phyloP scores from a whole-genome alignment of 2,329 filamentous ascomycete species.

The Parastagonospora nodorum region DNA sequence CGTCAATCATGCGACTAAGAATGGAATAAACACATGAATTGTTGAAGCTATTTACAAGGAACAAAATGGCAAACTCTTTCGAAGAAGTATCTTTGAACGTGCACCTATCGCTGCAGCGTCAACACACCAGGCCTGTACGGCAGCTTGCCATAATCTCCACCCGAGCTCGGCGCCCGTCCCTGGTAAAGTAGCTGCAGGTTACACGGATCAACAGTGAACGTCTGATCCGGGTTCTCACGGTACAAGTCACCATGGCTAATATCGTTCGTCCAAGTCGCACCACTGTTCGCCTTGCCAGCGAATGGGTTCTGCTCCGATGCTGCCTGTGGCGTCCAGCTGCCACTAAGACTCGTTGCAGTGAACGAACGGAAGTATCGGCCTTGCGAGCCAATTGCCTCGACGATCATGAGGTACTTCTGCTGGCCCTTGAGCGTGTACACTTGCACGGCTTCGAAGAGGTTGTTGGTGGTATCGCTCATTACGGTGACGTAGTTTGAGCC shows the following conservation, averaged over 20 bases:
- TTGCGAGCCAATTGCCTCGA: slow-evolving; percentile 62
- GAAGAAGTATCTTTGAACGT: too few species aligned
- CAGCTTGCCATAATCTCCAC: slow-evolving; percentile 53
- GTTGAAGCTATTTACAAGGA: too few species aligned
- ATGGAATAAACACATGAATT: too few species aligned
- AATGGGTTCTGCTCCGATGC: slow-evolving; percentile 63
- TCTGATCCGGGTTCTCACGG: slow-evolving; percentile 63
- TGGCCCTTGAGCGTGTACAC: slow-evolving; percentile 66
- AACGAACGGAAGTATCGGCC: slow-evolving; percentile 72
- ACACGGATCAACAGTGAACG: slow-evolving; percentile 66
- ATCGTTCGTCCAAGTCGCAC: slow-evolving; percentile 68
- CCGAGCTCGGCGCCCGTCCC: slow-evolving; percentile 52
- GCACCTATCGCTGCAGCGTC: slow-evolving; percentile 48
- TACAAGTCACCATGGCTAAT: slow-evolving; percentile 70
- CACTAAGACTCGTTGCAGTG: slow-evolving; percentile 62
- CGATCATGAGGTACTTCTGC: slow-evolving; percentile 68
- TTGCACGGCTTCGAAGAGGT: slow-evolving; percentile 70
- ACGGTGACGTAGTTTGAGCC: slow-evolving; percentile 57
- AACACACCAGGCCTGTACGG: slow-evolving; percentile 63
- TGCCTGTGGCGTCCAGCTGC: slow-evolving; percentile 64
- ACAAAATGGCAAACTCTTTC: too few species aligned
- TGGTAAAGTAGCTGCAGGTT: slow-evolving; percentile 70
- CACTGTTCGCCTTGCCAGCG: slow-evolving; percentile 69
- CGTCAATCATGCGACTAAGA: too few species aligned
- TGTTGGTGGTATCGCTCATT: slow-evolving; percentile 59